Base-by-base conservation (phyloP, 768 basidiomycete genomes). In the Lactifluus pinguis region DNA sequence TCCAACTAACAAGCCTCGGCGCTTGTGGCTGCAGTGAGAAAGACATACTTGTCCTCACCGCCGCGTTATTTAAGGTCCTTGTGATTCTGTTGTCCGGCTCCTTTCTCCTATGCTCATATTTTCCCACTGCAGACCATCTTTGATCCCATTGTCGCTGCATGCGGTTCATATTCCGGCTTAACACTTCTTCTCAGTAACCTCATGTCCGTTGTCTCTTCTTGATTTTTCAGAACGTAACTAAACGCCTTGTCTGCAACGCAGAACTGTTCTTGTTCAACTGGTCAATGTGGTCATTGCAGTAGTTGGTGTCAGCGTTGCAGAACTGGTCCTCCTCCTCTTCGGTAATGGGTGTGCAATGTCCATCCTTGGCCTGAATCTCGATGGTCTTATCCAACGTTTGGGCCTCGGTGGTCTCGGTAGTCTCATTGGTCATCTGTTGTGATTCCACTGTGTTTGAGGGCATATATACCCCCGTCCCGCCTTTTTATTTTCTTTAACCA, bases 241-340 rank as follows among this genome's bases (percentile, higher is more conserved):
- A 62, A 17, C 49, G 14, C 1, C 13, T 7, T 3, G 13, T n/a
- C 25, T 14, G 19, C 1, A 41, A 53, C 39, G 9, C 17, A 62
- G 61, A 3, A 10, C 38, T 30, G 14, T 41, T 6, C 8, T 49
- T 8, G 39, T 62, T n/a, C 8, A 42, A 49, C 56, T 62, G 14
- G 41, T 62, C 38, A 11, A 62, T 1, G 61, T 53, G 10, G 52
- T 58, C 32, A 47, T 62, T 36, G 39, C n/a, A 15, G 51, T 62
- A 30, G 56, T 53, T 10, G 61, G 52, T 19, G 52, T 10, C 8
- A 32, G 49, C 4, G 50, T 62, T 19, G 14, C 10, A 10, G 29
- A 58, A 17, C 61, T 62, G 14, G 29, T 58, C 6, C 4, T 30
- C 49, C 56, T 62, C 25, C 61, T 62, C 56, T 34, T 62, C n/a